Percentiles rank a stretch among this genome's conserved stretches.
phyloP scores from a whole-genome alignment of 1,139 yeast species.

The Yamadazyma dendronema region DNA sequence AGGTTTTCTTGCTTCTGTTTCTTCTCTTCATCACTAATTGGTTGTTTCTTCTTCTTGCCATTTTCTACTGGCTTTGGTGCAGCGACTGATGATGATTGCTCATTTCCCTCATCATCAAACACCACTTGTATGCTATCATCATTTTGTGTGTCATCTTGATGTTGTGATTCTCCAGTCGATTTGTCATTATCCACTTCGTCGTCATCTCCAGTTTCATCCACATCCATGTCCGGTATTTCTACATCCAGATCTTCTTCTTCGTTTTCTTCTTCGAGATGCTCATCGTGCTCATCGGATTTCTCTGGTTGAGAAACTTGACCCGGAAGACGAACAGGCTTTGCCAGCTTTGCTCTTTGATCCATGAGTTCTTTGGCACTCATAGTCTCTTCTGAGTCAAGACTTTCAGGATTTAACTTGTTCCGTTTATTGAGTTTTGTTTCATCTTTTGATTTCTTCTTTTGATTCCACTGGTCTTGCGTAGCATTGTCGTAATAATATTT shows the following conservation, averaged over 20 bases:
- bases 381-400: slow-evolving; percentile 44
- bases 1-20: slow-evolving; percentile 54
- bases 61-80: slow-evolving; percentile 17
- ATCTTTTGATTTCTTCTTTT: slow-evolving; percentile 69
- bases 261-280: slow-evolving; percentile 16
- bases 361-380: slow-evolving; percentile 65
- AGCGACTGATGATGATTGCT: no score
- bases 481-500: slow-evolving; percentile 84
- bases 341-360: slow-evolving; percentile 54
- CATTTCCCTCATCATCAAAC: slow-evolving; percentile 81
- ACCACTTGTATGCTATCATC: slow-evolving; percentile 46
- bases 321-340: slow-evolving; percentile 61
- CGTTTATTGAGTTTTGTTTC: slow-evolving; percentile 62
- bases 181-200: slow-evolving; percentile 17
- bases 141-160: slow-evolving; percentile 1
- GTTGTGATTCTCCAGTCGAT: no score
- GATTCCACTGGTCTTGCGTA: slow-evolving; percentile 86
- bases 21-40: slow-evolving; percentile 45
- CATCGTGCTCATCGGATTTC: slow-evolving; percentile 1
- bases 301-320: slow-evolving; percentile 7
- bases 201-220: slow-evolving; percentile 14
- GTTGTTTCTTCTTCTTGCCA: slow-evolving; percentile 18
- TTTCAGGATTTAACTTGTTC: slow-evolving; percentile 74
- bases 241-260: slow-evolving; percentile 9
- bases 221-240: slow-evolving; percentile 17